These are phyloP conservation scores for Aspergillus ustus DNA, from an alignment of 2,329 filamentous ascomycete genomes.

Conservation along the genomic window DNA sequence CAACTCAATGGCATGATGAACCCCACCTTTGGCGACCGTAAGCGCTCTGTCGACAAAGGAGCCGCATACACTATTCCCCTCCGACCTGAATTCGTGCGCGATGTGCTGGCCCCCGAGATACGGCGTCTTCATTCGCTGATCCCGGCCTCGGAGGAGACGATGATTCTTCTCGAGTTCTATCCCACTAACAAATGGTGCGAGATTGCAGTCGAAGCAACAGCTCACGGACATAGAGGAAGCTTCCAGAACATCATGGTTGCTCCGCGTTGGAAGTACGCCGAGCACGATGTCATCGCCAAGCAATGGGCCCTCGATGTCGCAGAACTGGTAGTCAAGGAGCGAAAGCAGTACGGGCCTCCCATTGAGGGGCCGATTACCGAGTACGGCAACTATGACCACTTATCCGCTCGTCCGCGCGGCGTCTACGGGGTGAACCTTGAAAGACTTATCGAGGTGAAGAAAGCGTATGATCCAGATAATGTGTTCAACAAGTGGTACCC, in stretches of 20 bases:
- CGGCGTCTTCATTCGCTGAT: background rate
- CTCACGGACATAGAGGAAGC: slow-evolving; percentile 19
- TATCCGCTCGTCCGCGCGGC: background rate
- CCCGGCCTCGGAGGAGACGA: slow-evolving; percentile 6
- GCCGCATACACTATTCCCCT: slow-evolving; percentile 14
- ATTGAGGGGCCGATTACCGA: slow-evolving; percentile 52
- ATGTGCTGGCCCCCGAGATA: slow-evolving; percentile 1
- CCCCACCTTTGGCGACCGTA: slow-evolving; percentile 2
- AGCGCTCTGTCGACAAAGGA: slow-evolving; percentile 4
- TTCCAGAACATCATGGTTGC: slow-evolving; percentile 19
- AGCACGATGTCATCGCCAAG: slow-evolving; percentile 26
- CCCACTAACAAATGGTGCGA: slow-evolving; percentile 14
- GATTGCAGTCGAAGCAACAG: slow-evolving; percentile 16
- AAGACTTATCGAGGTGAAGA: slow-evolving; percentile 20
- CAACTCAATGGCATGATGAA: slow-evolving; percentile 16
- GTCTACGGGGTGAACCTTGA: slow-evolving; percentile 8
- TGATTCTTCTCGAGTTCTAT: slow-evolving; percentile 21
- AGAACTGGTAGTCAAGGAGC: background rate
- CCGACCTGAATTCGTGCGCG: slow-evolving; percentile 1
- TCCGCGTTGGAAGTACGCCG: slow-evolving; percentile 15
- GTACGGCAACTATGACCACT: slow-evolving; percentile 3
- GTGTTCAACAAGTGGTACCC: slow-evolving; percentile 20
- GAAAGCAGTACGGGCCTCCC: slow-evolving; percentile 32
- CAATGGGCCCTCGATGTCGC: slow-evolving; percentile 1
- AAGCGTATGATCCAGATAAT: slow-evolving; percentile 23